phyloP scores from a whole-genome alignment of 2,329 filamentous ascomycete genomes.

The Xylaria sp. region DNA sequence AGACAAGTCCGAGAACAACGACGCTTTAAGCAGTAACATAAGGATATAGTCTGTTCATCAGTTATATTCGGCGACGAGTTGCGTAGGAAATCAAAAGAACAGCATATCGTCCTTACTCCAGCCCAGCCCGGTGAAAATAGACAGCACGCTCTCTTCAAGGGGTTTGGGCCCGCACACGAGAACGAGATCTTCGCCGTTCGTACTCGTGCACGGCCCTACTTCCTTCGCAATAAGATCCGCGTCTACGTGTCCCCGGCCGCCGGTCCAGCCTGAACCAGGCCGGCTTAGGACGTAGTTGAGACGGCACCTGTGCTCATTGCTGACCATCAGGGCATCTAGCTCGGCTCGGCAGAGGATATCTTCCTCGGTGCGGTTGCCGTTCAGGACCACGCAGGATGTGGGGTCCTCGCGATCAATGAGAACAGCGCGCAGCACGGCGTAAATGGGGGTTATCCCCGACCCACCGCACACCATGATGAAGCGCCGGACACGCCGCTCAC shows the following conservation, averaged over 20 bases:
- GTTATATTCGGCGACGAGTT: too few relatives aligned
- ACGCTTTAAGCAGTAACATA: too few relatives aligned
- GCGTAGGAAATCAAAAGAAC: slow-evolving; percentile 66
- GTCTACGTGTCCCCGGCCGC: slow-evolving; percentile 70
- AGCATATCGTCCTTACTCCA: slow-evolving; percentile 76
- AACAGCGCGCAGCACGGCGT: slow-evolving; percentile 78
- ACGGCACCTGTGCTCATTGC: slow-evolving; percentile 62
- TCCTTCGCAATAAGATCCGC: slow-evolving; percentile 66
- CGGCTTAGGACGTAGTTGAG: slow-evolving; percentile 74
- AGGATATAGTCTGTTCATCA: too few relatives aligned
- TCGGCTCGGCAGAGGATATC: slow-evolving; percentile 84
- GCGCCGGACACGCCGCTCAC: slow-evolving; percentile 61
- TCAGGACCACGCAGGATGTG: slow-evolving; percentile 74
- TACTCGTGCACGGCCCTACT: slow-evolving; percentile 48
- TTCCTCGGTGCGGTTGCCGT: slow-evolving; percentile 77
- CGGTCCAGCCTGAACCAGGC: slow-evolving; percentile 68
- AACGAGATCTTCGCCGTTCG: slow-evolving; percentile 62
- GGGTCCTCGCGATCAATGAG: slow-evolving; percentile 66
- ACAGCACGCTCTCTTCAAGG: slow-evolving; percentile 69
- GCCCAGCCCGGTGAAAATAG: slow-evolving; percentile 60
- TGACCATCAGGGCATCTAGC: slow-evolving; percentile 66
- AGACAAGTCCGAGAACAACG: background rate
- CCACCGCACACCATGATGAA: slow-evolving; percentile 90
- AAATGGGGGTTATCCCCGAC: slow-evolving; percentile 91
- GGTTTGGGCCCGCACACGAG: slow-evolving; percentile 80